A percentile compares a stretch with the other conserved stretches of the same genome.
Evolutionary conservation across 176 grass and related monocot species (phyloP).

Genomic region (Paspalum notatum): DNA sequence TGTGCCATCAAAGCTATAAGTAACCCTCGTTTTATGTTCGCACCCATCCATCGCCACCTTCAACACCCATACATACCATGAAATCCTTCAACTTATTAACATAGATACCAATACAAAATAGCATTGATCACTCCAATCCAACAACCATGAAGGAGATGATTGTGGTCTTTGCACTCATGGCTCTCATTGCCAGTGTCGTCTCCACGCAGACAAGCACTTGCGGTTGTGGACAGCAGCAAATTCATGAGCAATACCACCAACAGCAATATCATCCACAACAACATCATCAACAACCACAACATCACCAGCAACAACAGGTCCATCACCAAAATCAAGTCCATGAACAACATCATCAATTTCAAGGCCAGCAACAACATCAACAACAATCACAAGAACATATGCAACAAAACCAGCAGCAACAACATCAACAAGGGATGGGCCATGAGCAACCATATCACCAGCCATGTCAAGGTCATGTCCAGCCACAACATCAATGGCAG

Average conservation of each 20-base stretch:
- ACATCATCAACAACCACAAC: neutral
- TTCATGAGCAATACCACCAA: neutral
- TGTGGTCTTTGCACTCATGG: neutral
- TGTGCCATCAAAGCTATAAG: neutral
- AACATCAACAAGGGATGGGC: neutral
- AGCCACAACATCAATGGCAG: neutral
- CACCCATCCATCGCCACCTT: neutral
- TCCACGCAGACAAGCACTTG: neutral
- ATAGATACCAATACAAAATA: neutral
- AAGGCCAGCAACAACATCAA: neutral
- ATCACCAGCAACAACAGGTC: neutral
- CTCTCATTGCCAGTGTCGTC: neutral
- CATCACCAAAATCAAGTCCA: neutral
- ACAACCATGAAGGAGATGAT: conserved; percentile 16
- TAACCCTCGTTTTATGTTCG: neutral
- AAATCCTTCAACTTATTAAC: neutral
- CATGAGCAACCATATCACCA: neutral
- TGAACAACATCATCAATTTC: neutral
- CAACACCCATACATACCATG: no score
- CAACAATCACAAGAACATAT: neutral
- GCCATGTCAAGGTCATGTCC: neutral
- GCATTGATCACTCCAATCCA: neutral
- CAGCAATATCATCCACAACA: neutral
- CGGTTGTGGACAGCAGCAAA: neutral
- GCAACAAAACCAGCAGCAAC: neutral